These are phyloP conservation scores for Leccinum disarticulatum DNA, from an alignment of 768 basidiomycete genomes.

Conservation along the genomic window DNA sequence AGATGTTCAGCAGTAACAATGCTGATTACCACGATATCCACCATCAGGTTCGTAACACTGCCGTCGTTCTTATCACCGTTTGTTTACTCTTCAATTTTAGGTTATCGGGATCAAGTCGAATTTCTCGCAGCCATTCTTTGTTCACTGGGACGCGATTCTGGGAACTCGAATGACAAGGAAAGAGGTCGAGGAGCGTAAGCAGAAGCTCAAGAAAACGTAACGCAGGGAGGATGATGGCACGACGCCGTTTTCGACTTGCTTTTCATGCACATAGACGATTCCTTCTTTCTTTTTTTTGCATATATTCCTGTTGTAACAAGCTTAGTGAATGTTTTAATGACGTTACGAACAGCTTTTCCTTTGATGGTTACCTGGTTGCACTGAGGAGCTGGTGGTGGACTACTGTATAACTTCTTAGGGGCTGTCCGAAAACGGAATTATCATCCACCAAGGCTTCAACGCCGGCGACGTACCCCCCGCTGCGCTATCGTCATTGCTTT, in stretches of 20 bases:
- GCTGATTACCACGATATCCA: constrained; percentile 99
- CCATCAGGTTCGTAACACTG: constrained; percentile 65
- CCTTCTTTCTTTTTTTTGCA: neutral
- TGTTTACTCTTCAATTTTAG: constrained; percentile 7
- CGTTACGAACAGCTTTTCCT: neutral
- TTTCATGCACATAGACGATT: neutral
- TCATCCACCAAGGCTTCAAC: neutral
- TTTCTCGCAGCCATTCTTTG: constrained; percentile 93
- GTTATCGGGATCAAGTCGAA: constrained; percentile 89
- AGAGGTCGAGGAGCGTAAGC: constrained; percentile 56
- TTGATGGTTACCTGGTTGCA: neutral
- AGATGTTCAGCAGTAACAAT: constrained; percentile 83
- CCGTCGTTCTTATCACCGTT: neutral
- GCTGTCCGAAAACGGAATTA: constrained; percentile 1
- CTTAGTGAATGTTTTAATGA: constrained; percentile 17
- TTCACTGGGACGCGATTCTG: constrained; percentile 88
- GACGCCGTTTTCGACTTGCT: neutral
- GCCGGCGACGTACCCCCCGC: neutral
- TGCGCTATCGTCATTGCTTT: neutral
- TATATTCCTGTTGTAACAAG: constrained; percentile 24
- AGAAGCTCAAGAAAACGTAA: constrained; percentile 32
- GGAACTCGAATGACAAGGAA: constrained; percentile 80
- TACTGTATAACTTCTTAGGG: constrained; percentile 1
- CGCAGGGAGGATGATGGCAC: neutral
- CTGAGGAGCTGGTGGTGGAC: neutral